Base-by-base conservation (phyloP, 352 stramenopile species). In the Phytophthora boehmeriae region DNA sequence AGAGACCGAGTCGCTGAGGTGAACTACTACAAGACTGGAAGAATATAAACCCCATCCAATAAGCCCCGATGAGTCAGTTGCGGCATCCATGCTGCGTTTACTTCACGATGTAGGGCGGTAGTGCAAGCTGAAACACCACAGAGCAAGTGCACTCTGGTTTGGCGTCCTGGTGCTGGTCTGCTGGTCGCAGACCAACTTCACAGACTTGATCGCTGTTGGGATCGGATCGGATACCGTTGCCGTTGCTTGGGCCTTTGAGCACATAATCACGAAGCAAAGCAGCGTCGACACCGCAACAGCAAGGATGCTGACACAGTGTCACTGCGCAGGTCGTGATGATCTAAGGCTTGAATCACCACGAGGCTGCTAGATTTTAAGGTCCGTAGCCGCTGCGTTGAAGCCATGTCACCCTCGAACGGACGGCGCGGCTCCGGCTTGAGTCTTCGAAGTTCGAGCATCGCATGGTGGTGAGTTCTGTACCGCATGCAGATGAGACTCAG, bases 381-480 rank as follows among this genome's bases (percentile, higher is more conserved):
- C n/a, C n/a, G n/a, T n/a, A n/a, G n/a, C n/a, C n/a, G n/a, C n/a
- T n/a, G n/a, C n/a, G n/a, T n/a, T 30, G 3, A 30, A 30, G 25
- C 25, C 25, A 30, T 30, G 25, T 30, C 25, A 30, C 25, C n/a
- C 25, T 30, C 25, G 6, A 30, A 30, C 6, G 25, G 25, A 30
- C 25, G 25, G 25, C 6, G 25, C n/a, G n/a, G n/a, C 25, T 30
- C 25, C 25, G 25, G 25, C 25, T 30, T 30, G 25, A 30, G 25
- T 30, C 25, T 30, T 30, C 3, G 38, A 22, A 22, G 14, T 16
- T 25, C 22, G 20, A 58, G 27, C 42, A 61, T 60, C 59, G 19
- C 1, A 52, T 62, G 51, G 34, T 44, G 28, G 59, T 67, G 52
- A 52, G 25, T 42, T 41, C 52, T 22, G 30, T 20, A 54, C 30